phyloP scores from a whole-genome alignment of 345 rosid species.

The Lenwebbia sp. region DNA sequence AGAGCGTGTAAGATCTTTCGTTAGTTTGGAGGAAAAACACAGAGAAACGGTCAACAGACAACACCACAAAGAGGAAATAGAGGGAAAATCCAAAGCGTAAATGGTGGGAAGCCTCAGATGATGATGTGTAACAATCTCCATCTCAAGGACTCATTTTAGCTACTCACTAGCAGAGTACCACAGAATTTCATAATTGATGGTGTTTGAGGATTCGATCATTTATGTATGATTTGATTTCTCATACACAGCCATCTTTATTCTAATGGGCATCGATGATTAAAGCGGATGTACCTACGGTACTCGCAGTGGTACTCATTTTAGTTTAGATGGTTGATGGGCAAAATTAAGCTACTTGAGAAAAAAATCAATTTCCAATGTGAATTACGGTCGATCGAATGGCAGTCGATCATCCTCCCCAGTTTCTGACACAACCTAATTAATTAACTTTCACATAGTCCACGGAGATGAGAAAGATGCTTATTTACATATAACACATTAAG shows the following conservation, averaged over 20 bases:
- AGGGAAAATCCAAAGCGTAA: constrained; percentile 7
- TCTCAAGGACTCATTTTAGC: background rate
- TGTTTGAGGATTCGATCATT: too few species aligned
- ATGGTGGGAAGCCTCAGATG: constrained; percentile 11
- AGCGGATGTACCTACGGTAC: too few species aligned
- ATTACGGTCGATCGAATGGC: background rate
- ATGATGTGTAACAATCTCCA: background rate
- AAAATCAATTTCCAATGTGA: background rate
- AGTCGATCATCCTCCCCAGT: background rate
- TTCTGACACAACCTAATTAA: background rate
- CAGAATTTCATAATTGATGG: too few species aligned
- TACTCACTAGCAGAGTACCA: too few species aligned
- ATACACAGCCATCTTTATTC: too few species aligned
- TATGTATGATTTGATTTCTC: too few species aligned
- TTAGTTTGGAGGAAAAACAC: background rate
- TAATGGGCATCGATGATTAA: too few species aligned
- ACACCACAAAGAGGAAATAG: background rate
- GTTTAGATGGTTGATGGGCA: background rate
- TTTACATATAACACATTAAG: background rate
- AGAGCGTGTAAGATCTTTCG: background rate
- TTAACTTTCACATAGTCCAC: background rate
- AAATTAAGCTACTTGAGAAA: background rate
- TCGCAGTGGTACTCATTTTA: too few species aligned
- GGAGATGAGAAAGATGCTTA: too few species aligned
- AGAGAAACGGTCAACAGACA: background rate